A percentile compares a stretch with the other conserved stretches of the same genome.
Conservation (phyloP, 1,139 yeast species). For the Diutina sp. region DNA sequence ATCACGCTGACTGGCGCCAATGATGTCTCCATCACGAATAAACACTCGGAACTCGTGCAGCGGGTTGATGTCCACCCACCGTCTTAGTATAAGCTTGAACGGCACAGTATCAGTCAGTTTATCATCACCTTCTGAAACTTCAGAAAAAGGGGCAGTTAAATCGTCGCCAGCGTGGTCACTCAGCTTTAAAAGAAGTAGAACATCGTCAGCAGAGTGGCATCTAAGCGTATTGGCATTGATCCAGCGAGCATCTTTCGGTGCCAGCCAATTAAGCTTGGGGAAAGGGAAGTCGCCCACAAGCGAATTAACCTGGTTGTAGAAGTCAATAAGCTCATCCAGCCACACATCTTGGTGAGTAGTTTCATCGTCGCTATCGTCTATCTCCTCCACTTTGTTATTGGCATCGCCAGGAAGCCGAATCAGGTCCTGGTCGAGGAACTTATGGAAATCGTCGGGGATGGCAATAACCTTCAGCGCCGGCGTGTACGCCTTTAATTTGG, state of each 20-base stretch:
- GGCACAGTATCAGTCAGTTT: conserved; percentile 10
- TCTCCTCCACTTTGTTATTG: not conserved
- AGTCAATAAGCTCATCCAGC: conserved; percentile 34
- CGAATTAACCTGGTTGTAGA: not conserved
- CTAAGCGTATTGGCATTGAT: conserved; percentile 67
- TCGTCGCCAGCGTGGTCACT: conserved; percentile 86
- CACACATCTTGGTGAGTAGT: conserved; percentile 31
- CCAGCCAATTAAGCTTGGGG: conserved; percentile 88
- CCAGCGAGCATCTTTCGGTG: conserved; percentile 94
- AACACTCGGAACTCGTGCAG: conserved; percentile 86
- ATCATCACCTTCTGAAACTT: conserved; percentile 16
- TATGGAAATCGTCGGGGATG: not conserved
- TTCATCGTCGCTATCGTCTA: conserved; percentile 63
- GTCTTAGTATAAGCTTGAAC: conserved; percentile 60
- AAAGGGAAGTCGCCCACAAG: not conserved
- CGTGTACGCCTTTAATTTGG: not conserved
- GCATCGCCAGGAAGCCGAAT: not conserved
- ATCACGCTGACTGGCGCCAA: conserved; percentile 80
- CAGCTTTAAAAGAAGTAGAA: conserved; percentile 69
- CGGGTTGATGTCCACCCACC: conserved; percentile 77
- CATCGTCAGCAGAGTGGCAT: conserved; percentile 58
- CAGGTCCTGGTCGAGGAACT: not conserved
- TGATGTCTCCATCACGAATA: conserved; percentile 44
- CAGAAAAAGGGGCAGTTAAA: conserved; percentile 52
- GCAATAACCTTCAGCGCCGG: not conserved